A percentile compares a stretch with the other conserved stretches of the same genome.
These are phyloP conservation scores for Pinus tabuliformis DNA, from an alignment of 75 land plant species.

Conservation along the genomic window DNA sequence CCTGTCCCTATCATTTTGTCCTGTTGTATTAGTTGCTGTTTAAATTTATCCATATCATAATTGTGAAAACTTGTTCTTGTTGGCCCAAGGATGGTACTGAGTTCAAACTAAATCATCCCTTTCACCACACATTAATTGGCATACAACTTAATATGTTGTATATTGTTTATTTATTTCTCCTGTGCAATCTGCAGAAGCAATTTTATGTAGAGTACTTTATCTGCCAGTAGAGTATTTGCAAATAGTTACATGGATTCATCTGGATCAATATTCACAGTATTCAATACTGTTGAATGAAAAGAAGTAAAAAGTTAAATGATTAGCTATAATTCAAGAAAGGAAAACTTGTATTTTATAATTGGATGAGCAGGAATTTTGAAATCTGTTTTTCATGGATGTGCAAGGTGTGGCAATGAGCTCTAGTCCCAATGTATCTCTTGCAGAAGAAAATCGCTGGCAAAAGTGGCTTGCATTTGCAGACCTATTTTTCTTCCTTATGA, in stretches of 20 bases:
- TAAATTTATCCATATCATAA: too few species aligned
- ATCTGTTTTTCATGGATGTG: not conserved
- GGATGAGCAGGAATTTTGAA: not conserved
- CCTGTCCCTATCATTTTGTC: too few species aligned
- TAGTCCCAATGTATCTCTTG: conserved; percentile 17
- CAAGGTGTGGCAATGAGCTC: conserved; percentile 7
- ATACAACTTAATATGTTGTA: not conserved
- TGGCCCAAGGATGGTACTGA: too few species aligned
- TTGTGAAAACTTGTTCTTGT: too few species aligned
- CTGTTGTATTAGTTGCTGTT: too few species aligned
- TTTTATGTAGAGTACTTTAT: not conserved
- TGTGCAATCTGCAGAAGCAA: not conserved
- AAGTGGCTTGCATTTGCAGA: conserved; percentile 96
- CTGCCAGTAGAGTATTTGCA: too few species aligned
- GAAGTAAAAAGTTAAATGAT: not conserved
- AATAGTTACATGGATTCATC: not conserved
- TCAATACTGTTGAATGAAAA: not conserved
- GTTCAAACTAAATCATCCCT: too few species aligned
- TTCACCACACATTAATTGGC: not conserved
- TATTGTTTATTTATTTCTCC: not conserved
- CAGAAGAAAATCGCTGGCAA: conserved; percentile 85
- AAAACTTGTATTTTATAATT: not conserved
- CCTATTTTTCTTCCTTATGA: conserved; percentile 87
- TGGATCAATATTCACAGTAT: too few species aligned
- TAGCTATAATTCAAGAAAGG: not conserved